phyloP scores from a whole-genome alignment of 306 rosid species.

The Vigna radiata region DNA sequence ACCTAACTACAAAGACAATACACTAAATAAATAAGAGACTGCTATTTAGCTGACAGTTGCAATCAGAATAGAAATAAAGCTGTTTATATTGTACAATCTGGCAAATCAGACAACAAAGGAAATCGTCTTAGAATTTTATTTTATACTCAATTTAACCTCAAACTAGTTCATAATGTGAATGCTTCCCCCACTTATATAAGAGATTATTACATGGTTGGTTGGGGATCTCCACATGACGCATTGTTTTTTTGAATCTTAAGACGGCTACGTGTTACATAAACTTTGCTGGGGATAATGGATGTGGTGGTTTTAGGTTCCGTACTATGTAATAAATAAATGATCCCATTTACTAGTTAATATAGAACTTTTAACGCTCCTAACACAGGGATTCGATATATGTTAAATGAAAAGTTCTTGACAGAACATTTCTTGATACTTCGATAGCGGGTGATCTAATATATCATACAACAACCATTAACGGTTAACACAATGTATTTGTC shows the following conservation, averaged over 20 bases:
- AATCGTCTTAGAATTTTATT: not conserved
- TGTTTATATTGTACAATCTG: not conserved
- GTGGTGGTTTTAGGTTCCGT: not conserved
- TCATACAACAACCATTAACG: not conserved
- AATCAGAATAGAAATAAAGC: not conserved
- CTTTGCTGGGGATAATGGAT: not conserved
- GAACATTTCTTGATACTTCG: not conserved
- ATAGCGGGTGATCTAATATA: not conserved
- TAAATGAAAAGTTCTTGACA: not conserved
- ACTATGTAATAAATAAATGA: not conserved
- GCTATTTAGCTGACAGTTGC: not conserved
- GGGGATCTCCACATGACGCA: not conserved
- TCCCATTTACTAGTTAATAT: not conserved
- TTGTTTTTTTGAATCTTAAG: not conserved
- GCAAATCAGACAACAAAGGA: not conserved
- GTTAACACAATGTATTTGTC: not conserved
- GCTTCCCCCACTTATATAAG: not conserved
- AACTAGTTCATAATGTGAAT: not conserved
- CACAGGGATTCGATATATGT: not conserved
- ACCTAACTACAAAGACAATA: slow-evolving; percentile 51
- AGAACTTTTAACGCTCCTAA: not conserved
- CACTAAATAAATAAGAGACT: slow-evolving; percentile 17
- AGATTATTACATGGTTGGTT: not conserved
- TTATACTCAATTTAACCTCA: not conserved
- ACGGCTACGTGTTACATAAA: not conserved